phyloP scores from a whole-genome alignment of 2,329 filamentous ascomycete species.

The Penicillium sp. region DNA sequence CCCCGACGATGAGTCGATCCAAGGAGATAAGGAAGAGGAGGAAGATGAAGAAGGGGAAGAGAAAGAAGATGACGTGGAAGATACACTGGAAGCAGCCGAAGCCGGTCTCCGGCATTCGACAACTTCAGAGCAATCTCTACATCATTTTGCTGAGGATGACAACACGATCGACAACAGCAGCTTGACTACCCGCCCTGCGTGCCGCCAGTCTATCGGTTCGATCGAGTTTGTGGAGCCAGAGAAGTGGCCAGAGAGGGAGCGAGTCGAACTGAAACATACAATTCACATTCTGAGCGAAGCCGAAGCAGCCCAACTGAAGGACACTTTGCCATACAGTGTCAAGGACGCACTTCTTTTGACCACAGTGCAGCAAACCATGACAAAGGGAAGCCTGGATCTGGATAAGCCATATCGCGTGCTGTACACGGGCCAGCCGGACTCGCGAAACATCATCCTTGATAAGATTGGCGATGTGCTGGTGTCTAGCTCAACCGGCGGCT shows the following conservation, averaged over 20 bases:
- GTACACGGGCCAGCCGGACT: conserved; percentile 37
- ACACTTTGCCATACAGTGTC: conserved; percentile 22
- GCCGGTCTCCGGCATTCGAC: conserved; percentile 23
- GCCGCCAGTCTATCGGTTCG: conserved; percentile 29
- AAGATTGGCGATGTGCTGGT: conserved; percentile 46
- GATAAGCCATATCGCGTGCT: conserved; percentile 42
- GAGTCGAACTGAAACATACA: conserved; percentile 39
- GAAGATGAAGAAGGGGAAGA: too few species aligned
- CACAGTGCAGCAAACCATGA: conserved; percentile 42
- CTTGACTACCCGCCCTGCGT: conserved; percentile 30
- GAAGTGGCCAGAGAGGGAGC: conserved; percentile 34
- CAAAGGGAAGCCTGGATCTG: conserved; percentile 33
- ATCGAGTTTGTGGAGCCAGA: conserved; percentile 42
- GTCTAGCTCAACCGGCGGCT: conserved; percentile 31
- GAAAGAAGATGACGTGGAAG: conserved; percentile 4
- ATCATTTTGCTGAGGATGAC: conserved; percentile 23
- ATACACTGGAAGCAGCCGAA: conserved; percentile 18
- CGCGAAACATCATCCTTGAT: conserved; percentile 39
- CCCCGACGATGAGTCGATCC: conserved; percentile 20
- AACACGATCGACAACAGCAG: conserved; percentile 32
- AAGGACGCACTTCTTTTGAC: conserved; percentile 32
- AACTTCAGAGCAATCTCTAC: conserved; percentile 27
- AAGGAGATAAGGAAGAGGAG: too few species aligned
- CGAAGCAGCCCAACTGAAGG: conserved; percentile 26
- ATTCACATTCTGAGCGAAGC: conserved; percentile 32